phyloP scores from a whole-genome alignment of 176 grass and related monocot genomes.

The Hyparrhenia diplandra region DNA sequence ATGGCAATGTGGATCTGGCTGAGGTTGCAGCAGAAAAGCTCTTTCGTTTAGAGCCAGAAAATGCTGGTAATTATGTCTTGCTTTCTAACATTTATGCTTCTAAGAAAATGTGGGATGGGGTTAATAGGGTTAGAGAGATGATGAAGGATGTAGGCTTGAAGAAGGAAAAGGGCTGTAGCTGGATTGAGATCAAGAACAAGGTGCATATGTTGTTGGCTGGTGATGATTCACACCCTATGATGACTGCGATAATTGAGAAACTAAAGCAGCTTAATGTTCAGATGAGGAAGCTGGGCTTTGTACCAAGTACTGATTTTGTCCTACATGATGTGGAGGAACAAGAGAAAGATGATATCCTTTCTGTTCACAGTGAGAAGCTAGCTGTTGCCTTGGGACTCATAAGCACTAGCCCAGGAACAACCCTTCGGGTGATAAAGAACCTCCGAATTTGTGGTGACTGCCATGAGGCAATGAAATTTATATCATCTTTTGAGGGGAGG shows the following conservation, averaged over 20 bases:
- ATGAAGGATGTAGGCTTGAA: slow-evolving; percentile 61
- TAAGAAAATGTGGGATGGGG: slow-evolving; percentile 69
- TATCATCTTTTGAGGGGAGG: slow-evolving; percentile 56
- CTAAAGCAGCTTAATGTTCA: slow-evolving; percentile 51
- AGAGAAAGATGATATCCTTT: slow-evolving; percentile 74
- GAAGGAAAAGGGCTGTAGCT: slow-evolving; percentile 74
- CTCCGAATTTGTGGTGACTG: slow-evolving; percentile 72
- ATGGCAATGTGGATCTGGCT: slow-evolving; percentile 46
- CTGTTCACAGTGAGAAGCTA: slow-evolving; percentile 78
- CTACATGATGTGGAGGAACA: slow-evolving; percentile 82
- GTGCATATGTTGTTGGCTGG: slow-evolving; percentile 76
- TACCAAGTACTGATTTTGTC: slow-evolving; percentile 60
- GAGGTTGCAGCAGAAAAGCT: slow-evolving; percentile 67
- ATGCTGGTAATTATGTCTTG: slow-evolving; percentile 72
- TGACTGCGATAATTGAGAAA: slow-evolving; percentile 44
- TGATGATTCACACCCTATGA: slow-evolving; percentile 65
- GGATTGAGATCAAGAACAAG: slow-evolving; percentile 76
- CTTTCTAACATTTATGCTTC: slow-evolving; percentile 82
- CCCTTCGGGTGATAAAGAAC: slow-evolving; percentile 70
- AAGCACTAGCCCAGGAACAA: slow-evolving; percentile 47
- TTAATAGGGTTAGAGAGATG: slow-evolving; percentile 49
- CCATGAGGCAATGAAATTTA: slow-evolving; percentile 65
- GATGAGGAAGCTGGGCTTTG: slow-evolving; percentile 67
- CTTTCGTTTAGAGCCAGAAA: slow-evolving; percentile 58
- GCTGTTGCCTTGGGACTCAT: slow-evolving; percentile 62